phyloP scores from a whole-genome alignment of 768 basidiomycete species.

The Leccinum aurantiacum region DNA sequence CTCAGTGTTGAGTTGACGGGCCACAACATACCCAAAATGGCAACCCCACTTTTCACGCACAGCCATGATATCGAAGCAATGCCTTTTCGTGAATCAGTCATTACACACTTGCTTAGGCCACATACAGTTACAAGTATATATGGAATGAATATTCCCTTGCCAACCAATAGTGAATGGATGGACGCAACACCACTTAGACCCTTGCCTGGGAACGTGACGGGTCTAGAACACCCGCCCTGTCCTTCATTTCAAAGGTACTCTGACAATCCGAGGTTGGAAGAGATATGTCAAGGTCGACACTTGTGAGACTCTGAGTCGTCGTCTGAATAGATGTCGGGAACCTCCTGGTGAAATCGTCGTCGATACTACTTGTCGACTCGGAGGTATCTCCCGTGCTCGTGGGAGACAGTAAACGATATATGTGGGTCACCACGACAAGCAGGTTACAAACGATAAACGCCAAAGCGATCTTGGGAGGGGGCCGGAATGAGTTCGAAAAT shows the following conservation, averaged over 20 bases:
- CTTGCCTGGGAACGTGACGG: neutral
- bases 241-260: neutral
- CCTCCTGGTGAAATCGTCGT: slow-evolving; percentile 21
- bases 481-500: neutral
- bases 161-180: neutral
- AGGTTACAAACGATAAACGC: slow-evolving; percentile 24
- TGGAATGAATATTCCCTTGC: neutral
- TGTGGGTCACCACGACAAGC: slow-evolving; percentile 23
- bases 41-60: neutral
- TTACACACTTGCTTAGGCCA: too few relatives aligned
- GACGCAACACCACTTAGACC: too few relatives aligned
- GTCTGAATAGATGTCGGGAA: neutral
- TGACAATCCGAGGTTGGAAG: neutral
- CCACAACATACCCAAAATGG: neutral
- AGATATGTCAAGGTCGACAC: slow-evolving; percentile 5
- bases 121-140: too few relatives aligned
- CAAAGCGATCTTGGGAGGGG: slow-evolving; percentile 11
- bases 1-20: too few relatives aligned
- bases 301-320: slow-evolving; percentile 5
- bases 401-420: slow-evolving; percentile 14
- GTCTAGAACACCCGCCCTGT: neutral
- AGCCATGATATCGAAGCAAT: too few relatives aligned
- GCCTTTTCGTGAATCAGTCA: too few relatives aligned
- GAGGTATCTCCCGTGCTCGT: neutral
- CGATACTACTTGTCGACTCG: neutral